Percentiles rank a stretch among this genome's conserved stretches.
Evolutionary conservation across 805 yeast genomes (phyloP).

Genomic region (Yueomyces sp.): DNA sequence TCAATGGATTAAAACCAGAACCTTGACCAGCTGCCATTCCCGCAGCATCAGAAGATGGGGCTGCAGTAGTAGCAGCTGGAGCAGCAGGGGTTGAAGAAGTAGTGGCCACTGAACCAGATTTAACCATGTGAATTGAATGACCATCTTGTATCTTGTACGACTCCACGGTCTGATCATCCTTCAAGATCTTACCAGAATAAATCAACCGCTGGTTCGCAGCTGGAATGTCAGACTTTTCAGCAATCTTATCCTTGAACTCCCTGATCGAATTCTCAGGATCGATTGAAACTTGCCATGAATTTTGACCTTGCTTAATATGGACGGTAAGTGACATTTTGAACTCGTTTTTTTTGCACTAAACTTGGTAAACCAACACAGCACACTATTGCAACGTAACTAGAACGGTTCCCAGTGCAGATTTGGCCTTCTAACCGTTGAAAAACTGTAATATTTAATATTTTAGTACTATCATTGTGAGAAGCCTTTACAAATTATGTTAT

Average conservation of each 20-base stretch:
- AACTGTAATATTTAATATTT: no score
- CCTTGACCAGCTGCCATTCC: conserved; percentile 62
- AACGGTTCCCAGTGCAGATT: no score
- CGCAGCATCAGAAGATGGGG: no score
- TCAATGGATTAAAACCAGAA: conserved; percentile 79
- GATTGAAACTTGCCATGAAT: conserved; percentile 56
- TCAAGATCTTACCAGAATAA: conserved; percentile 86
- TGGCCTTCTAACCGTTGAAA: no score
- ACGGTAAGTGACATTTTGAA: conserved; percentile 14
- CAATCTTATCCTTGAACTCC: conserved; percentile 56
- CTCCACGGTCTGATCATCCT: conserved; percentile 63
- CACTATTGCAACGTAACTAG: no score
- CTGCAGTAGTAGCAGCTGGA: conserved; percentile 44
- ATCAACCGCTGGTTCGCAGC: conserved; percentile 77
- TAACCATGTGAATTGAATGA: conserved; percentile 80
- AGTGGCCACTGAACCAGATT: conserved; percentile 43
- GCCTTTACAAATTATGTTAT: no score
- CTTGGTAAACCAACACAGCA: no score
- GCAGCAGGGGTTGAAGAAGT: conserved; percentile 13
- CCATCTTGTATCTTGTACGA: conserved; percentile 75
- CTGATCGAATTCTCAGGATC: conserved; percentile 41
- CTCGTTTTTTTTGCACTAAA: neutral
- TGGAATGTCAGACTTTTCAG: conserved; percentile 49
- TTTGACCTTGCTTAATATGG: conserved; percentile 47
- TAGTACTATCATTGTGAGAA: no score